Evolutionary conservation across 2,329 filamentous ascomycete genomes (phyloP).

Genomic region (Pleurostoma richardsiae): DNA sequence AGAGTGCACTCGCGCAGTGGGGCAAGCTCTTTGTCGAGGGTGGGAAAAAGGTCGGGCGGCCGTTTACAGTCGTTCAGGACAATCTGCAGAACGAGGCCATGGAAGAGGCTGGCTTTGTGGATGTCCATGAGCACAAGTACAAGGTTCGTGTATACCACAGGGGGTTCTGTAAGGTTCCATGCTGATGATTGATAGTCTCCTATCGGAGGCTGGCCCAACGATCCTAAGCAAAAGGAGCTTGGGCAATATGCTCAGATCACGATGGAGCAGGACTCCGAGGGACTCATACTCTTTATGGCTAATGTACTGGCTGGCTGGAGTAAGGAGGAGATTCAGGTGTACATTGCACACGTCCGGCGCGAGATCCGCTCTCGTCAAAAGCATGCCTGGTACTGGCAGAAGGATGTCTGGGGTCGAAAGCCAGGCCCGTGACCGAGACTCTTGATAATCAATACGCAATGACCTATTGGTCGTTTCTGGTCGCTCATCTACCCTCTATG

Average conservation of each 20-base stretch:
- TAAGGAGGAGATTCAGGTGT: too few relatives aligned
- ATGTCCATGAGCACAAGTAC: slow-evolving; percentile 10
- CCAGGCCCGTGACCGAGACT: too few relatives aligned
- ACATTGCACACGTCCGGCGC: too few relatives aligned
- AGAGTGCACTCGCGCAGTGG: background rate
- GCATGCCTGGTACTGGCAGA: too few relatives aligned
- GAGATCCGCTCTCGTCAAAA: too few relatives aligned
- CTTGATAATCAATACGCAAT: too few relatives aligned
- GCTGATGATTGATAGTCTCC: slow-evolving; percentile 9
- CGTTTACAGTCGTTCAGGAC: slow-evolving; percentile 5
- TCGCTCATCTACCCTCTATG: too few relatives aligned
- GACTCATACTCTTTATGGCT: background rate
- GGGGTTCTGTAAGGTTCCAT: background rate
- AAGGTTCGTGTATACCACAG: slow-evolving; percentile 4
- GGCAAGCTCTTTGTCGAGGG: background rate
- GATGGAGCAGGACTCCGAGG: slow-evolving; percentile 9
- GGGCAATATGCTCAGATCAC: slow-evolving; percentile 13
- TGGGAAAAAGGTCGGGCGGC: slow-evolving; percentile 1
- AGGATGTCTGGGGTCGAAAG: too few relatives aligned
- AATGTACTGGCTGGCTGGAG: too few relatives aligned
- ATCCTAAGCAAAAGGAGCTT: slow-evolving; percentile 18
- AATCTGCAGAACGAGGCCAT: slow-evolving; percentile 3
- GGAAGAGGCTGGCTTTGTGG: slow-evolving; percentile 11
- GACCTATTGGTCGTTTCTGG: too few relatives aligned
- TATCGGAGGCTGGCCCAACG: slow-evolving; percentile 26